Percentiles rank a stretch among this genome's conserved stretches.
Conservation (phyloP, 768 basidiomycete species). For the Boletus patriciae region DNA sequence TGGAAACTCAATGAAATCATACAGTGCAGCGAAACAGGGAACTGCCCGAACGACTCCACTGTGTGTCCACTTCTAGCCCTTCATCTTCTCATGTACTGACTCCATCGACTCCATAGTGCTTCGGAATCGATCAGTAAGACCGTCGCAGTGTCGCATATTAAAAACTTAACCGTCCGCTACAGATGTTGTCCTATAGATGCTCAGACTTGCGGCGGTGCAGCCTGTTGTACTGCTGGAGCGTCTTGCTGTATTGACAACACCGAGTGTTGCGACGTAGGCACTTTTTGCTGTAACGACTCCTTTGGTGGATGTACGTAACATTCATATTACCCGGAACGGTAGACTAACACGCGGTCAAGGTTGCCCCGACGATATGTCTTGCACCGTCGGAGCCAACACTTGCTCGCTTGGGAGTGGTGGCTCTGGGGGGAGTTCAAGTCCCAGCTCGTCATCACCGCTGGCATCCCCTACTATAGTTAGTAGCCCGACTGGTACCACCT, state of each 20-base stretch:
- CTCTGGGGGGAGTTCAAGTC: neutral
- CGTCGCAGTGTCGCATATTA: neutral
- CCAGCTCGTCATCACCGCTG: neutral
- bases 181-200: constrained; percentile 20
- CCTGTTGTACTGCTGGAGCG: constrained; percentile 13
- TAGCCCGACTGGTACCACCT: neutral
- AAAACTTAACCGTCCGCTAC: neutral
- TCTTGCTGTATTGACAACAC: constrained; percentile 9
- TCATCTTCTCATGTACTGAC: neutral
- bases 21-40: constrained; percentile 10
- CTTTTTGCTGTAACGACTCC: constrained; percentile 22
- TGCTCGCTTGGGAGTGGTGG: constrained; percentile 11
- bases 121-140: constrained; percentile 5
- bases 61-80: neutral
- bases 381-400: constrained; percentile 1
- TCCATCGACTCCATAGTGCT: constrained; percentile 7
- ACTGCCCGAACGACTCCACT: constrained; percentile 16
- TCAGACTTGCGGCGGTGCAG: constrained; percentile 11
- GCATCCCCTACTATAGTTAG: too few relatives aligned
- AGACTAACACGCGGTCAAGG: constrained; percentile 15
- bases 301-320: constrained; percentile 23
- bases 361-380: constrained; percentile 16
- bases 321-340: neutral
- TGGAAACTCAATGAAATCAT: neutral
- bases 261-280: constrained; percentile 12